Evolutionary conservation across 768 basidiomycete genomes (phyloP).

Genomic region (Boletus edulis): DNA sequence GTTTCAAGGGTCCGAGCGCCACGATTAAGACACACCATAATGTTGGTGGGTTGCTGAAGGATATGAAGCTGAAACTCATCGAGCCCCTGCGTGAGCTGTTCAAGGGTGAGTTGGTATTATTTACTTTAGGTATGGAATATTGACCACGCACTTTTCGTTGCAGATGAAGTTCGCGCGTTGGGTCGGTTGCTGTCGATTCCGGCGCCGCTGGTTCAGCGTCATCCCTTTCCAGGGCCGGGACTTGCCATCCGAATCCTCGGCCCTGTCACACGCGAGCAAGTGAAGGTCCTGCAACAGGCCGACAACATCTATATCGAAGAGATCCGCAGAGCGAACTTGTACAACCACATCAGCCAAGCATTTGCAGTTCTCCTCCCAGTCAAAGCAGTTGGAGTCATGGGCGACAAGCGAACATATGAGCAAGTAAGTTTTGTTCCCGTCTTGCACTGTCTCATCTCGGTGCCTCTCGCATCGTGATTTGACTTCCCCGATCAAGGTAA

Average conservation of each 20-base stretch:
- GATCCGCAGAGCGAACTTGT: constrained; percentile 88
- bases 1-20: constrained; percentile 98
- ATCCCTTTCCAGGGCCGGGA: constrained; percentile 98
- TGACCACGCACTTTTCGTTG: background rate
- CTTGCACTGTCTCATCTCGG: background rate
- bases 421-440: constrained; percentile 49
- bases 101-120: constrained; percentile 65
- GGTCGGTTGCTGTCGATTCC: constrained; percentile 92
- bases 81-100: constrained; percentile 97
- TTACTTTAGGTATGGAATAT: background rate
- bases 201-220: constrained; percentile 88
- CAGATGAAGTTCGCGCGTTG: constrained; percentile 94
- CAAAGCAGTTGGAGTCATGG: constrained; percentile 96
- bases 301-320: constrained; percentile 98
- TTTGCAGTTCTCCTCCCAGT: constrained; percentile 97
- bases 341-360: constrained; percentile 93
- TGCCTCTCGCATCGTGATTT: background rate
- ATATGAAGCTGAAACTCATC: constrained; percentile 99
- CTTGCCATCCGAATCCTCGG: constrained; percentile 98
- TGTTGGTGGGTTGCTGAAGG: constrained; percentile 90
- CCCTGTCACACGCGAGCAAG: constrained; percentile 91
- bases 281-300: constrained; percentile 85
- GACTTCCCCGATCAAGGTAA: constrained; percentile 52
- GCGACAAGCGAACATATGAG: constrained; percentile 94
- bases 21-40: constrained; percentile 99